Base-by-base conservation (phyloP, 768 basidiomycete genomes). In the Kwoniella europaea region DNA sequence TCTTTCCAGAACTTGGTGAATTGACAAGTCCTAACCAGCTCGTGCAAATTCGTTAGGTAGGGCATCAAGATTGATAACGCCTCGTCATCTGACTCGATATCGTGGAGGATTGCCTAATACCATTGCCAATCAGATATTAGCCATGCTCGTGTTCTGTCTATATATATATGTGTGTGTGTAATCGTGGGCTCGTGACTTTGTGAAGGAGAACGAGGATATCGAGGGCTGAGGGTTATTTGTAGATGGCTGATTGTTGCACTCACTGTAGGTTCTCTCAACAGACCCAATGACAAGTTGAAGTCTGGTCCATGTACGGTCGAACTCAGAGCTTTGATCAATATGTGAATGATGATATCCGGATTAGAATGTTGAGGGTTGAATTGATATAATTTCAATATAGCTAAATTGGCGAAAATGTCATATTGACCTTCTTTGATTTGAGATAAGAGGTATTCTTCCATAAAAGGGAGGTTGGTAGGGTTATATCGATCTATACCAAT, bases 311-410 rank as follows among this genome's bases (percentile, higher is more conserved):
- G 76, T 67, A 81, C 75, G 9, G 81, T 80, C 56, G 91, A 88
- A 43, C 94, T 93, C n/a, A 81, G 68, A 10, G 77, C 59, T 65
- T 81, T 81, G 83, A 95, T 88, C 81, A 99, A 91, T 84, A 98
- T 92, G 86, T 97, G 93, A 83, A 95, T 87, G 76, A 94, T 91
- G 22, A 95, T 92, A 81, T 96, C 93, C 1, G 93, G 89, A 84
- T 96, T 96, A 85, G 92, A 92, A 27, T 96, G 88, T 82, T 92
- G 90, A 43, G 92, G 89, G 85, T 98, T 98, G 86, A 98, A 98
- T 82, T 98, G 95, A 85, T 98, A 97, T 92, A 98, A 86, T 85
- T 98, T 98, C 59, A 98, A 83, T 73, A 97, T 94, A 60, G 95
- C 95, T 52, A 98, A 87, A 85, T 98, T 98, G 41, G 96, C 93